These are phyloP conservation scores for Vitis hybrid DNA, from an alignment of 177 flowering plant species.

Conservation along the genomic window DNA sequence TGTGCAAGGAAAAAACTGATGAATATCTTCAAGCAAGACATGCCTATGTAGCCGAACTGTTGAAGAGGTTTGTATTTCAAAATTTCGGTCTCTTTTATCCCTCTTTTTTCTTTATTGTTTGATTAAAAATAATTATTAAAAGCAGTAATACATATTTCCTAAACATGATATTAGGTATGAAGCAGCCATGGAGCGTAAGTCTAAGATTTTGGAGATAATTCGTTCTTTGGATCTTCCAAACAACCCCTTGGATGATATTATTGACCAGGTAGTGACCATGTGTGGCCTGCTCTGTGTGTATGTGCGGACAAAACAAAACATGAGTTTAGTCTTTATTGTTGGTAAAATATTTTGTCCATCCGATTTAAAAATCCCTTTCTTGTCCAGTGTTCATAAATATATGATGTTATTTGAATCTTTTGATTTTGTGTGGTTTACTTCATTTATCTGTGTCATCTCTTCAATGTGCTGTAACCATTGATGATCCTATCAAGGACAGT, in stretches of 20 bases:
- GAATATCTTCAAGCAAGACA: constrained; percentile 72
- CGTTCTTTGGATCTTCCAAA: constrained; percentile 90
- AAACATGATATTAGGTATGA: constrained; percentile 58
- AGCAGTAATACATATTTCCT: not conserved
- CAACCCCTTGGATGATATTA: constrained; percentile 94
- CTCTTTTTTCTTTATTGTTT: not conserved
- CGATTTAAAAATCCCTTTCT: no score
- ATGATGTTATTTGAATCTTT: no score
- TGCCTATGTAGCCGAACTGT: constrained; percentile 61
- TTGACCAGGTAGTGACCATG: constrained; percentile 73
- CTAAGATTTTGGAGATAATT: constrained; percentile 78
- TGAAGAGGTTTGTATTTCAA: constrained; percentile 55
- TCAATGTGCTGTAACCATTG: no score
- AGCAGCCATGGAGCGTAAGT: constrained; percentile 79
- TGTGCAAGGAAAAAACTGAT: constrained; percentile 90
- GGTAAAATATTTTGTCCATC: no score
- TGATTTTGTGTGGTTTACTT: no score
- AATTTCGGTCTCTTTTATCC: not conserved
- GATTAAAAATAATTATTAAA: not conserved
- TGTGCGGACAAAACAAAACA: no score
- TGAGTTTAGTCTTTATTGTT: not conserved
- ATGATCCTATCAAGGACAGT: no score
- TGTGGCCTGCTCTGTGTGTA: not conserved
- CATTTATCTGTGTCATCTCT: no score
- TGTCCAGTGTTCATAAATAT: no score